Evolutionary conservation across 306 rosid genomes (phyloP).

Genomic region (Oxytropis ochrocephala): DNA sequence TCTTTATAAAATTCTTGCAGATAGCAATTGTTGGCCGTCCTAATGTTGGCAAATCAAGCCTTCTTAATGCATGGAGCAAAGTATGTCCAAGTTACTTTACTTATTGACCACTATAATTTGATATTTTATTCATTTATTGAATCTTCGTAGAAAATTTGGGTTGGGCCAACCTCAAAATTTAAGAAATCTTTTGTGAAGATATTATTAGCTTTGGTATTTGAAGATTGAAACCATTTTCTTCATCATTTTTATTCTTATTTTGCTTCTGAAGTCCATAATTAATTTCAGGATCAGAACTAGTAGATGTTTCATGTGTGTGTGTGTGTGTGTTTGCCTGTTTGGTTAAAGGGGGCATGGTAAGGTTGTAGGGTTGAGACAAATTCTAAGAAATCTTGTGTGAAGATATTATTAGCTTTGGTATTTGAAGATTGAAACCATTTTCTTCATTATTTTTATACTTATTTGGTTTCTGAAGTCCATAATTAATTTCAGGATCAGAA

Average conservation of each 20-base stretch:
- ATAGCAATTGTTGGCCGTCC: constrained; percentile 97
- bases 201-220: background rate
- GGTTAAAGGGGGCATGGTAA: too few species aligned
- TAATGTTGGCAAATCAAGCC: constrained; percentile 96
- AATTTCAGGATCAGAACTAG: background rate
- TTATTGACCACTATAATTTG: background rate
- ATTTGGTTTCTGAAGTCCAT: constrained; percentile 14
- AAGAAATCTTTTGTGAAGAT: background rate
- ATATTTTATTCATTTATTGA: background rate
- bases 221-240: constrained; percentile 10
- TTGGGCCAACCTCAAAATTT: too few species aligned
- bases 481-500: background rate
- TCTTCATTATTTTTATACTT: background rate
- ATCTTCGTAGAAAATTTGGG: background rate
- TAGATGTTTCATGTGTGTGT: background rate
- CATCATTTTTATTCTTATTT: background rate
- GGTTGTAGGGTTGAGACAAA: too few species aligned
- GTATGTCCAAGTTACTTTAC: constrained; percentile 42
- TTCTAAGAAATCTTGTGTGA: background rate
- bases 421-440: constrained; percentile 12
- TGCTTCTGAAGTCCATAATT: constrained; percentile 18
- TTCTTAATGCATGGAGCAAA: constrained; percentile 99
- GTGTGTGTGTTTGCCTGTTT: background rate
- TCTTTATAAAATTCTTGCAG: constrained; percentile 42
- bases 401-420: background rate